Evolutionary conservation across 2,329 filamentous ascomycete species (phyloP), one percentile per base, ranked within the genome.

Genomic region (Nemania sp.): DNA sequence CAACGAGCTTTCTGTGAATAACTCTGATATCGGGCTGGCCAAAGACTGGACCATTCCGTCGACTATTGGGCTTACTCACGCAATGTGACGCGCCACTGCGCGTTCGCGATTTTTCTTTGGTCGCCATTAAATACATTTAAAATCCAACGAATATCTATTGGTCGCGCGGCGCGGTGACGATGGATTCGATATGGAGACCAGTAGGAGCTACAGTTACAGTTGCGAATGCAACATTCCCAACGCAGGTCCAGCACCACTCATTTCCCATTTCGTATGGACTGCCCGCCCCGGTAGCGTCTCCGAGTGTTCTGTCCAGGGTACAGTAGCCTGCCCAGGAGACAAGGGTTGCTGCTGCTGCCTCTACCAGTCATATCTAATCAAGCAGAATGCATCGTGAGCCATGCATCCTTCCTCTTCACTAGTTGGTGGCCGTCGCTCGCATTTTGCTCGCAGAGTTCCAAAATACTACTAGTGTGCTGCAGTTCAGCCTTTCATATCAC

Each of bases 241-340:
- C 68, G 72, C 73, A 75, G 73, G 73, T 74, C 64, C 73, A 66
- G 67, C 69, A 41, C 64, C 66, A 61, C 57, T 68, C 70, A 65
- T 56, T 56, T 41, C 32, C 67, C 70, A 66, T 56, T 56, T 41
- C 32, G n/a, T 26, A 18, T 41, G 29, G 53, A 52, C 49, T 57
- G 47, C 51, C 53, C 49, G 57, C 54, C 63, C 43, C 41, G 45
- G 61, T 45, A 62, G 53, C 35, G 43, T 43, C 49, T 54, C 58
- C 62, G 47, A 20, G 45, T 32, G 15, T 54, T 22, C 43, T n/a
- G n/a, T n/a, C 20, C 47, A 52, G 57, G 41, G 45, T 53, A 7
- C 35, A 62, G 47, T n/a, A 27, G 22, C 22, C 56, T 38, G 10
- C 53, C 47, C 55, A 66, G 55, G 63, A 55, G 51, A 41, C 38